Percentiles rank a stretch among this genome's conserved stretches.
These are phyloP conservation scores for Trichoderma reesei DNA, from an alignment of 495 filamentous ascomycete genomes.

Conservation along the genomic window DNA sequence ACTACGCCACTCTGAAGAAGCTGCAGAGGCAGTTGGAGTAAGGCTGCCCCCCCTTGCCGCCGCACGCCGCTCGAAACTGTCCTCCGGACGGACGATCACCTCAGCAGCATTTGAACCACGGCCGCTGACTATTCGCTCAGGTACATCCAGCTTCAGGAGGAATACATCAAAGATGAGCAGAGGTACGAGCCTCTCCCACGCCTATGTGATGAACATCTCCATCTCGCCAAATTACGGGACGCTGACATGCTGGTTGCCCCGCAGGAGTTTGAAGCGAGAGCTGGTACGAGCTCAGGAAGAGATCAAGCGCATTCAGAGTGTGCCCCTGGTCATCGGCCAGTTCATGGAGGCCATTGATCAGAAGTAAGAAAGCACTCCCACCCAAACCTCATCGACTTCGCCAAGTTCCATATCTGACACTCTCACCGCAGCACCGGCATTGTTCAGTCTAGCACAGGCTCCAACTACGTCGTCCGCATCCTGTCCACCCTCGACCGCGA, in stretches of 20 bases:
- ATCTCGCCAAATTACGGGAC: background rate
- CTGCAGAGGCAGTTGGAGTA: slow-evolving; percentile 93
- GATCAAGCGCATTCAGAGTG: slow-evolving; percentile 98
- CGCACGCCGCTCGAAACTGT: background rate
- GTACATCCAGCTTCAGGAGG: slow-evolving; percentile 96
- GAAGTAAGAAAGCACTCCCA: slow-evolving; percentile 52
- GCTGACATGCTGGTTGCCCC: background rate
- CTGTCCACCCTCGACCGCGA: slow-evolving; percentile 97
- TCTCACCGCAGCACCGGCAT: slow-evolving; percentile 73
- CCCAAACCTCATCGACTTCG: background rate
- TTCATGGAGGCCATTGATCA: slow-evolving; percentile 99
- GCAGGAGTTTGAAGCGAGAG: slow-evolving; percentile 90
- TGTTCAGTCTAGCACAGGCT: slow-evolving; percentile 94
- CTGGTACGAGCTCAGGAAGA: slow-evolving; percentile 96
- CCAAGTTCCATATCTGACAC: background rate
- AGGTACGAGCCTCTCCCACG: slow-evolving; percentile 40
- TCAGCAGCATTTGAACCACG: background rate
- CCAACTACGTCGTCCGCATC: slow-evolving; percentile 98
- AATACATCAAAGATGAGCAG: slow-evolving; percentile 99
- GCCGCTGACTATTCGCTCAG: slow-evolving; percentile 30
- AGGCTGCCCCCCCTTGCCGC: slow-evolving; percentile 8
- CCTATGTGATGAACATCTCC: slow-evolving; percentile 12
- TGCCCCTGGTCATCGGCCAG: slow-evolving; percentile 94
- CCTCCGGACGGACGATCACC: background rate
- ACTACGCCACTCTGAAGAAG: slow-evolving; percentile 91